These are phyloP conservation scores for Pueraria montana DNA, from an alignment of 306 rosid genomes.

Conservation along the genomic window DNA sequence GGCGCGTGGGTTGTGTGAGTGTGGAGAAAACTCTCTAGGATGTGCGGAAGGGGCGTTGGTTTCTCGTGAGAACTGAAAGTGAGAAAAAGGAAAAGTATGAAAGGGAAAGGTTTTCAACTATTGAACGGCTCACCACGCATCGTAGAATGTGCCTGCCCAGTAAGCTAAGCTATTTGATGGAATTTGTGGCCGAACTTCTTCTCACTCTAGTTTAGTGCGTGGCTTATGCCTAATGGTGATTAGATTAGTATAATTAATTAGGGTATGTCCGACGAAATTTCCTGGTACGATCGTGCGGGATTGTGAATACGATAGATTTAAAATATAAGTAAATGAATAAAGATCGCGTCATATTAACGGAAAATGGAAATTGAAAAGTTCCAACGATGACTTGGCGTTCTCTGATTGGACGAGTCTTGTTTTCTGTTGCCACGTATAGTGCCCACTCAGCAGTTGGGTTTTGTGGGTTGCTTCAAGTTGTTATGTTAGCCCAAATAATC, in stretches of 20 bases:
- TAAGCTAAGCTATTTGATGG: conserved; percentile 17
- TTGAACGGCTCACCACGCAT: conserved; percentile 28
- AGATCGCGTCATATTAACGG: neutral
- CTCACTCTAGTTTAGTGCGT: conserved; percentile 10
- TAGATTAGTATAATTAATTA: neutral
- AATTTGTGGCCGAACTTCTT: conserved; percentile 1
- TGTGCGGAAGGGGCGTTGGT: conserved; percentile 39
- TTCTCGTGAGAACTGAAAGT: conserved; percentile 41
- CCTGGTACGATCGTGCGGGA: conserved; percentile 44
- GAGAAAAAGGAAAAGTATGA: conserved; percentile 29
- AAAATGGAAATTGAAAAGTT: conserved; percentile 33
- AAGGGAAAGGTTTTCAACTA: conserved; percentile 45
- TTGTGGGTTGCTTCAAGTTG: neutral
- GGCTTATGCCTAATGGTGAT: neutral
- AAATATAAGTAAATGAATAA: neutral
- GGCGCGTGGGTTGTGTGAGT: neutral
- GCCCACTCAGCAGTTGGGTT: neutral
- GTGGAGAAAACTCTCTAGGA: neutral
- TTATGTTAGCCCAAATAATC: neutral
- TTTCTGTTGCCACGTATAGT: neutral
- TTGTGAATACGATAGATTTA: neutral
- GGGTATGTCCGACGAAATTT: conserved; percentile 30
- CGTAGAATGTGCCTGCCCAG: conserved; percentile 42
- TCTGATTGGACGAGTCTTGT: neutral
- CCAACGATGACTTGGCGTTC: neutral